Percentiles rank a stretch among this genome's conserved stretches.
phyloP scores from a whole-genome alignment of 78 protist species.

The Protostelium mycophagum region DNA sequence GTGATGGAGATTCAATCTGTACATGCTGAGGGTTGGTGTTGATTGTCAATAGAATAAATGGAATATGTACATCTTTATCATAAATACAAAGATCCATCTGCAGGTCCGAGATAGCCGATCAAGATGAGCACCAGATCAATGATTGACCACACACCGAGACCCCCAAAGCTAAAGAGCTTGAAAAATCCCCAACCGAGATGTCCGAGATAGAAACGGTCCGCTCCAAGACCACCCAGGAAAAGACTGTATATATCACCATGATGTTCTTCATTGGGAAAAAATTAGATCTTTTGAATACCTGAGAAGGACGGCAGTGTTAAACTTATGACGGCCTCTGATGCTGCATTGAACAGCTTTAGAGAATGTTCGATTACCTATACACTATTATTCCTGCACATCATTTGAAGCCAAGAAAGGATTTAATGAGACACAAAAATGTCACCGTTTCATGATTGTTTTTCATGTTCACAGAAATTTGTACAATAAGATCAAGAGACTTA shows the following conservation, averaged over 20 bases:
- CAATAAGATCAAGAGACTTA: neutral
- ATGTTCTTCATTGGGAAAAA: neutral
- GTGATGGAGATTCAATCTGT: no score
- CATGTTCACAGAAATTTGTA: neutral
- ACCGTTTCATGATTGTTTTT: neutral
- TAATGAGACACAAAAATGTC: no score
- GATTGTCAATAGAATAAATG: no score
- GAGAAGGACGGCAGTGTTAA: conserved; percentile 2
- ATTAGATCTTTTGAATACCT: neutral
- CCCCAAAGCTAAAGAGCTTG: conserved; percentile 33
- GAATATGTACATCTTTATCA: no score
- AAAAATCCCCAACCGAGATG: conserved; percentile 14
- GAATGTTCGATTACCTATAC: no score
- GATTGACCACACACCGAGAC: conserved; percentile 36
- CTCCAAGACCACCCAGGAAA: conserved; percentile 41
- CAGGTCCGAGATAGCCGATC: conserved; percentile 12
- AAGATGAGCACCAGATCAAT: conserved; percentile 15
- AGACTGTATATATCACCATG: neutral
- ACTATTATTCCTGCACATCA: no score
- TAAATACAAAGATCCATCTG: neutral
- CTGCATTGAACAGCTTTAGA: neutral
- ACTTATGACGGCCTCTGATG: neutral
- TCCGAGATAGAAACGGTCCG: conserved; percentile 39
- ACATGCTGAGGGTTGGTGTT: no score
- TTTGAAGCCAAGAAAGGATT: no score